Evolutionary conservation across 345 rosid genomes (phyloP).

Genomic region (Isatis tinctoria): DNA sequence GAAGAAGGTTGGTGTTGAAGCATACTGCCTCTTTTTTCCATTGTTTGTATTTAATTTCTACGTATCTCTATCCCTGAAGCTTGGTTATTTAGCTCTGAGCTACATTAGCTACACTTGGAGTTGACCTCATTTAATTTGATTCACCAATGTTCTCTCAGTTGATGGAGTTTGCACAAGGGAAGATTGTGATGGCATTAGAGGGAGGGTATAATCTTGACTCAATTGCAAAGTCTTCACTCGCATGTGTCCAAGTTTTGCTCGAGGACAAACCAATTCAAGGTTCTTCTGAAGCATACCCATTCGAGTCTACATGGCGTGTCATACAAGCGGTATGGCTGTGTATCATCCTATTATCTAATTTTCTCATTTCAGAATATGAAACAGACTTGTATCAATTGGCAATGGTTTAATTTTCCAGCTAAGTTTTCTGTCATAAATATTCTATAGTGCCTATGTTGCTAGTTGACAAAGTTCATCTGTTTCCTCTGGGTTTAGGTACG

Average conservation of each 20-base stretch:
- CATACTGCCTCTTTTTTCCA: conserved; percentile 45
- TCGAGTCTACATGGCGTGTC: conserved; percentile 89
- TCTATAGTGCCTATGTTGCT: neutral
- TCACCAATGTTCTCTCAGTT: conserved; percentile 41
- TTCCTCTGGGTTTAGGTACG: conserved; percentile 57
- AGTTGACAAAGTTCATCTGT: neutral
- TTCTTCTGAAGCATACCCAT: conserved; percentile 73
- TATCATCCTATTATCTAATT: conserved; percentile 4
- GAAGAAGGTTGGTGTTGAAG: conserved; percentile 54
- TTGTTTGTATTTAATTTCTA: conserved; percentile 38
- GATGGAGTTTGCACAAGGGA: conserved; percentile 79
- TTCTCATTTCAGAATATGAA: neutral
- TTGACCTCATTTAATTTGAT: neutral
- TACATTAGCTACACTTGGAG: neutral
- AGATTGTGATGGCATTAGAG: conserved; percentile 79
- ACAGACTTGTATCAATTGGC: neutral
- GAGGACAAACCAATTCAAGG: conserved; percentile 45
- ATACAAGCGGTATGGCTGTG: conserved; percentile 55
- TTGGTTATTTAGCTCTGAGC: neutral
- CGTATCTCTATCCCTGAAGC: neutral
- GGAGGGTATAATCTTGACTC: conserved; percentile 93
- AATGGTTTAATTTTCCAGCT: neutral
- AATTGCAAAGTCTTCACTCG: conserved; percentile 77
- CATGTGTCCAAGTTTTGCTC: conserved; percentile 78
- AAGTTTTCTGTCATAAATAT: neutral